These are phyloP conservation scores for Neurospora africana DNA, from an alignment of 495 filamentous ascomycete genomes.

Conservation along the genomic window DNA sequence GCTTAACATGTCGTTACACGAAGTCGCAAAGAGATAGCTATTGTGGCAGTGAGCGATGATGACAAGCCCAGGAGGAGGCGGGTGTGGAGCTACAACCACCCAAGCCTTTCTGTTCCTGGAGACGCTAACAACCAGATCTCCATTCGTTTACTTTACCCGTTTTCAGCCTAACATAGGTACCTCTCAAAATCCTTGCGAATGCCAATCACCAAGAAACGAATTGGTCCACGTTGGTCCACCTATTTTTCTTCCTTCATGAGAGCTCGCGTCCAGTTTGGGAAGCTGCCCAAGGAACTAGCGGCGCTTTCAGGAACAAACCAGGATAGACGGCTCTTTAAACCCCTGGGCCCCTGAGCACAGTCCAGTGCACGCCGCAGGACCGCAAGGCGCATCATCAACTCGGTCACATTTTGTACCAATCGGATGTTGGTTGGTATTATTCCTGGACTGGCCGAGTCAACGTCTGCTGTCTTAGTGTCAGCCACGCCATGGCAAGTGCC, in stretches of 20 bases:
- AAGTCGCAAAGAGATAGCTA: not conserved
- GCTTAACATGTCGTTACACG: not conserved
- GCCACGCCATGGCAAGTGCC: not conserved
- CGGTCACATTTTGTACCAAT: not conserved
- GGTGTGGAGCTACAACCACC: not conserved
- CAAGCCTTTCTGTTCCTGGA: not conserved
- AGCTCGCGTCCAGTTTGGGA: not conserved
- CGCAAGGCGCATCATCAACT: not conserved
- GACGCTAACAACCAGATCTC: not conserved
- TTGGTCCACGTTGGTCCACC: not conserved
- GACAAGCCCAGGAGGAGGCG: not conserved
- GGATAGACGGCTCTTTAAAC: not conserved
- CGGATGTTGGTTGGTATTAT: not conserved
- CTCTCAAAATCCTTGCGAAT: not conserved
- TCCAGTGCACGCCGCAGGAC: not conserved
- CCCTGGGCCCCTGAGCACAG: not conserved
- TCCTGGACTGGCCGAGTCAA: not conserved
- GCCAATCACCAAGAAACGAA: not conserved
- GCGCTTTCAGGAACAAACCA: not conserved
- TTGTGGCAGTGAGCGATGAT: not conserved
- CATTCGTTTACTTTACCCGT: not conserved
- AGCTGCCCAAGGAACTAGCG: not conserved
- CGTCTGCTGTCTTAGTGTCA: not conserved
- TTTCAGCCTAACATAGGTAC: not conserved
- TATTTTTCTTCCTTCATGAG: not conserved